Percentiles rank a stretch among this genome's conserved stretches.
Evolutionary conservation across 768 basidiomycete genomes (phyloP).

Genomic region (Fistulinella prunicolor): DNA sequence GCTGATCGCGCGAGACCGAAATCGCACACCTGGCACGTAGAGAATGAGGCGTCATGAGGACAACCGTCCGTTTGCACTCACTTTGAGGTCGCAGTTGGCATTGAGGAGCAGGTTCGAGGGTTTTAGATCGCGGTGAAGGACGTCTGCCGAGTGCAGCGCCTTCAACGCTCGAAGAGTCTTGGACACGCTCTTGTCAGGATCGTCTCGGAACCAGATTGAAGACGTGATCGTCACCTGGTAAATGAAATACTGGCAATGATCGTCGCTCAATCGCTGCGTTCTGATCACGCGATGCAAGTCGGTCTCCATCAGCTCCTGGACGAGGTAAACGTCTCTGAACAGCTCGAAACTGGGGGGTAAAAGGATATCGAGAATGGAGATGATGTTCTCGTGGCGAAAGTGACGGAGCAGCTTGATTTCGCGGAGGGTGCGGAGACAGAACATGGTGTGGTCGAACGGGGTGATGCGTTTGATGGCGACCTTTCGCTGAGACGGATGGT

Average conservation of each 20-base stretch:
- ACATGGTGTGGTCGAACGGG: conserved; percentile 94
- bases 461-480: conserved; percentile 97
- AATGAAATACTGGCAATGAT: conserved; percentile 96
- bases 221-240: conserved; percentile 81
- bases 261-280: conserved; percentile 90
- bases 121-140: conserved; percentile 94
- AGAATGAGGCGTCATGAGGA: background rate
- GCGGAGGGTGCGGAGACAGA: conserved; percentile 76
- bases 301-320: conserved; percentile 83
- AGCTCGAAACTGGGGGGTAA: conserved; percentile 68
- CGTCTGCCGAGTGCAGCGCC: conserved; percentile 91
- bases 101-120: conserved; percentile 95
- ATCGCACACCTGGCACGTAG: conserved; percentile 61
- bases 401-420: conserved; percentile 93
- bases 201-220: background rate
- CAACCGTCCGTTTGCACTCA: conserved; percentile 31
- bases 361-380: conserved; percentile 92
- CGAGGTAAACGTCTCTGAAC: conserved; percentile 83
- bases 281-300: conserved; percentile 96
- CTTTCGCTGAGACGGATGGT: conserved; percentile 71
- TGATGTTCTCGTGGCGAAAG: conserved; percentile 86
- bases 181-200: conserved; percentile 4
- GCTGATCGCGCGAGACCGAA: conserved; percentile 85
- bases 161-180: conserved; percentile 91
- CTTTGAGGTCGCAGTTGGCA: conserved; percentile 95